Conservation (phyloP, 495 filamentous ascomycete genomes). For the Neurospora hispaniola region DNA sequence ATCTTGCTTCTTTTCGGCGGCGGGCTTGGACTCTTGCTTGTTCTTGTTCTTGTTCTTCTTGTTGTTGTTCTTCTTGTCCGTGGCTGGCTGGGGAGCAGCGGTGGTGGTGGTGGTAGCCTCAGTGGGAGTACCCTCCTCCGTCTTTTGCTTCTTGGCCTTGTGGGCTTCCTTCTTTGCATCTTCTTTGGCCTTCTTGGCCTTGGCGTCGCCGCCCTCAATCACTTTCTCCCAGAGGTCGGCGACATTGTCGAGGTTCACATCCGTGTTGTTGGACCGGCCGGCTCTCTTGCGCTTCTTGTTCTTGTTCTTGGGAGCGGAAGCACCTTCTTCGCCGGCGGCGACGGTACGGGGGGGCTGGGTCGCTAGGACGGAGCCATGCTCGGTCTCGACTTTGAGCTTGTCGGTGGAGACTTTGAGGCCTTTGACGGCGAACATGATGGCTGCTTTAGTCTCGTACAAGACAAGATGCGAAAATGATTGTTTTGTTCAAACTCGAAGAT, state of each 20-base stretch:
- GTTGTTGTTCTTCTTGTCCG: conserved; percentile 23
- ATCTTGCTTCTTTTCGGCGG: conserved; percentile 17
- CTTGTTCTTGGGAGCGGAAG: conserved; percentile 18
- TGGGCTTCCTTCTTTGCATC: conserved; percentile 30
- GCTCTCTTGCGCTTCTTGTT: conserved; percentile 51
- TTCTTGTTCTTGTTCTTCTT: conserved; percentile 22
- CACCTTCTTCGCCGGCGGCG: conserved; percentile 15
- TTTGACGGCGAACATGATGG: conserved; percentile 79
- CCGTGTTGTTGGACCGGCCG: conserved; percentile 25
- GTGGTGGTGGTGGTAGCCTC: not conserved
- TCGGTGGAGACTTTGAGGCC: conserved; percentile 74
- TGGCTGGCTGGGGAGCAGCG: conserved; percentile 1
- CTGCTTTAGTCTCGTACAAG: not conserved
- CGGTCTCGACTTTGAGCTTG: conserved; percentile 57
- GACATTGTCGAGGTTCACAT: conserved; percentile 62
- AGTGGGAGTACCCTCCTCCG: conserved; percentile 5
- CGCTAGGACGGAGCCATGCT: conserved; percentile 13
- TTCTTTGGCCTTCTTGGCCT: conserved; percentile 22
- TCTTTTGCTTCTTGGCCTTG: conserved; percentile 26
- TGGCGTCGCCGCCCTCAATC: conserved; percentile 44
- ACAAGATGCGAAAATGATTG: not conserved
- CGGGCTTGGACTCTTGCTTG: conserved; percentile 4
- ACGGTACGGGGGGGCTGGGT: not conserved
- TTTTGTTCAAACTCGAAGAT: not conserved
- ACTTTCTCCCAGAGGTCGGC: conserved; percentile 65